These are phyloP conservation scores for Cadophora sp. DNA, from an alignment of 2,329 filamentous ascomycete genomes.

Conservation along the genomic window DNA sequence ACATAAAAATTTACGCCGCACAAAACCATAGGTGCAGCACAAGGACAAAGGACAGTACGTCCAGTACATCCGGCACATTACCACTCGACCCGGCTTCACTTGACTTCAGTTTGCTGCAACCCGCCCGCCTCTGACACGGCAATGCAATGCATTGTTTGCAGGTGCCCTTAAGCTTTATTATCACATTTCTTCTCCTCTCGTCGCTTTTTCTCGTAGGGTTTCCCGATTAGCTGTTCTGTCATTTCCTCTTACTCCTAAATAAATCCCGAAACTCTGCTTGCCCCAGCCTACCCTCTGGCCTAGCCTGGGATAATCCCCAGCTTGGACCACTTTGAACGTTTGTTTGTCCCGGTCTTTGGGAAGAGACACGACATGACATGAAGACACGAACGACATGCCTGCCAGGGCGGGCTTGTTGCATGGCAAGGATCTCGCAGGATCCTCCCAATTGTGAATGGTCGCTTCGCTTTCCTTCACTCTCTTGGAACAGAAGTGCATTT, in stretches of 20 bases:
- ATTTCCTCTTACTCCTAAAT: too few relatives aligned
- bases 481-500: conserved; percentile 10
- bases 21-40: neutral
- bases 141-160: too few relatives aligned
- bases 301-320: neutral
- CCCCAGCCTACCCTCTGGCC: neutral
- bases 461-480: conserved; percentile 4
- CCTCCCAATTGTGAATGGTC: neutral
- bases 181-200: too few relatives aligned
- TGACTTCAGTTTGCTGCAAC: neutral
- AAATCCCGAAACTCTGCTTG: too few relatives aligned
- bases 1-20: neutral
- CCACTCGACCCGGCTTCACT: neutral
- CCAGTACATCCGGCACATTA: neutral
- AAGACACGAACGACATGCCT: neutral
- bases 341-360: conserved; percentile 3
- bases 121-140: too few relatives aligned
- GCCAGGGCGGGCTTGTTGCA: neutral
- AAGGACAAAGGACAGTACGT: too few relatives aligned
- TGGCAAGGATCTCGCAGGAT: conserved; percentile 4
- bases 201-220: too few relatives aligned
- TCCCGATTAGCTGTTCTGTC: too few relatives aligned
- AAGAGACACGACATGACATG: neutral
- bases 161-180: too few relatives aligned
- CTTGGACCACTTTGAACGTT: conserved; percentile 8